Conservation (phyloP, 768 basidiomycete genomes). For the Hygrophorus russula region DNA sequence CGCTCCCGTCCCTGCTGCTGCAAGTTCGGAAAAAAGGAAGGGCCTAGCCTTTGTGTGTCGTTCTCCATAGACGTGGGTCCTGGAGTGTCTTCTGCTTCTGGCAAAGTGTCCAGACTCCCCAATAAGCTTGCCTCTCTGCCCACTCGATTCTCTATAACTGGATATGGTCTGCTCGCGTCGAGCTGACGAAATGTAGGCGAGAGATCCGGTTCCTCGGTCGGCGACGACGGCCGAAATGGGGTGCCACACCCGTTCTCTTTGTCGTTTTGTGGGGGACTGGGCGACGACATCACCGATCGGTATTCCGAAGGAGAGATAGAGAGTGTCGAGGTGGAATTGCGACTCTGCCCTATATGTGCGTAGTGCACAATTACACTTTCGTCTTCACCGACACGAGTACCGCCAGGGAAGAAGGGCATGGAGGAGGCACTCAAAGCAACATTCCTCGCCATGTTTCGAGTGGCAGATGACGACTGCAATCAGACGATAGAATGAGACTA, state of each 20-base stretch:
- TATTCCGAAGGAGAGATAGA: slow-evolving; percentile 55
- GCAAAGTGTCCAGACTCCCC: slow-evolving; percentile 39
- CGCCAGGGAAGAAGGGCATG: slow-evolving; percentile 76
- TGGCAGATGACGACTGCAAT: slow-evolving; percentile 26
- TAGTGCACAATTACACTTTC: slow-evolving; percentile 37
- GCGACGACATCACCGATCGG: slow-evolving; percentile 60
- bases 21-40: slow-evolving; percentile 28
- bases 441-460: slow-evolving; percentile 56
- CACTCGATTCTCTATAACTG: slow-evolving; percentile 23
- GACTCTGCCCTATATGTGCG: slow-evolving; percentile 34
- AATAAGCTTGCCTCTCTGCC: slow-evolving; percentile 38
- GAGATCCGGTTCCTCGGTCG: slow-evolving; percentile 26
- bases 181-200: slow-evolving; percentile 37
- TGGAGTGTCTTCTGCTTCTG: slow-evolving; percentile 44
- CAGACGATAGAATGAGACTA: slow-evolving; percentile 17
- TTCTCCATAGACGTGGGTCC: slow-evolving; percentile 16
- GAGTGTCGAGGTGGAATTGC: slow-evolving; percentile 41
- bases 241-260: slow-evolving; percentile 11
- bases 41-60: slow-evolving; percentile 9
- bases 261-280: slow-evolving; percentile 42
- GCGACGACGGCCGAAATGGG: slow-evolving; percentile 24
- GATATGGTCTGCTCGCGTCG: slow-evolving; percentile 34
- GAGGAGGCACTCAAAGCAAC: slow-evolving; percentile 73
- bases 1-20: slow-evolving; percentile 27
- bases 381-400: slow-evolving; percentile 44